Evolutionary conservation across 1,284 basidiomycete genomes (phyloP).

Genomic region (Tilletia horrida): DNA sequence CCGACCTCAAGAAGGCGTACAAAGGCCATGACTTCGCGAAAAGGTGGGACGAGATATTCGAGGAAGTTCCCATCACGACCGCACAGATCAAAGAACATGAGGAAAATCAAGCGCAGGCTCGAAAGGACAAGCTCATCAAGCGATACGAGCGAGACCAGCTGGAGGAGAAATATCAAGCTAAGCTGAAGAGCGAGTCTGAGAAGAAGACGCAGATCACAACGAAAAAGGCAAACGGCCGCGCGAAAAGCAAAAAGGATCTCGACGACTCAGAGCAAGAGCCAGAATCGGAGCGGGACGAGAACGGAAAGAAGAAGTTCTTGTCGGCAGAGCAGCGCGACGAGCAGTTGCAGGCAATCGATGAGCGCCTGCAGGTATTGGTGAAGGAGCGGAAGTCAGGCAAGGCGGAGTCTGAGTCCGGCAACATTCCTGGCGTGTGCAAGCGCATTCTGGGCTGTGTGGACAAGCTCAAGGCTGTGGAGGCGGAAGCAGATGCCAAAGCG

Average conservation of each 20-base stretch:
- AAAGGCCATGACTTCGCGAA: constrained; percentile 66
- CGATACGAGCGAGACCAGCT: constrained; percentile 62
- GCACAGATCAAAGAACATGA: constrained; percentile 84
- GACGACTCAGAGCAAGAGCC: constrained; percentile 29
- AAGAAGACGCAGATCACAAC: constrained; percentile 32
- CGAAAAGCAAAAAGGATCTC: background rate
- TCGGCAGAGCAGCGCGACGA: constrained; percentile 56
- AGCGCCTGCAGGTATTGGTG: constrained; percentile 70
- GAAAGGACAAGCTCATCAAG: constrained; percentile 69
- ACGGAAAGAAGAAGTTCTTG: constrained; percentile 40
- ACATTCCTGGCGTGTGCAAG: constrained; percentile 63
- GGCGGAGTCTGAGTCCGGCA: constrained; percentile 59
- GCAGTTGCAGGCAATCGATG: constrained; percentile 69
- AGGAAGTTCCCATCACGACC: constrained; percentile 89
- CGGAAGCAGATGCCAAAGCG: constrained; percentile 49
- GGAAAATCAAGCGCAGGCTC: constrained; percentile 61
- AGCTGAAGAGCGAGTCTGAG: constrained; percentile 29
- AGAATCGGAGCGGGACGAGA: constrained; percentile 34
- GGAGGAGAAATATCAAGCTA: constrained; percentile 44
- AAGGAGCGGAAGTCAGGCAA: constrained; percentile 78
- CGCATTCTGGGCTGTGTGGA: constrained; percentile 59
- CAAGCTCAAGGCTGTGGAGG: constrained; percentile 48
- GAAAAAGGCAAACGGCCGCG: constrained; percentile 23
- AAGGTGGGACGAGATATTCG: constrained; percentile 58
- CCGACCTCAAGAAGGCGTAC: constrained; percentile 62